Conservation (phyloP, 495 filamentous ascomycete species). For the Penicillium longicatenatum region DNA sequence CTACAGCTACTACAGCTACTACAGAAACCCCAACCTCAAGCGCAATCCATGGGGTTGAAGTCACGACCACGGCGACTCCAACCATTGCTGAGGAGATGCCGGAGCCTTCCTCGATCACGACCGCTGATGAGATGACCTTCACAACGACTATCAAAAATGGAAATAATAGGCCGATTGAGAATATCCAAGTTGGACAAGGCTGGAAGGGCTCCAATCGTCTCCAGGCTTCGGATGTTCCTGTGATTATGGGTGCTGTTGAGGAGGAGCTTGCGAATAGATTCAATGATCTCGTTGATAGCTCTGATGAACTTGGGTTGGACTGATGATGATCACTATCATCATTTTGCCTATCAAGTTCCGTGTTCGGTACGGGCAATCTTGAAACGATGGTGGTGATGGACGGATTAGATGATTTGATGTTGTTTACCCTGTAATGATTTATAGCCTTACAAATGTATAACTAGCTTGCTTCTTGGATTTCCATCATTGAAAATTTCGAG, state of each 20-base stretch:
- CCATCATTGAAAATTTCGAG: too few relatives aligned
- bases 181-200: constrained; percentile 22
- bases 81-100: background rate
- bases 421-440: background rate
- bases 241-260: constrained; percentile 27
- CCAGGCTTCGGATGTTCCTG: constrained; percentile 20
- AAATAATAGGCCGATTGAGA: constrained; percentile 18
- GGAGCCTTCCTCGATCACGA: constrained; percentile 9
- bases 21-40: constrained; percentile 2
- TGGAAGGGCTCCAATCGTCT: constrained; percentile 17
- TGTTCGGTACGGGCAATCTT: background rate
- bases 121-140: constrained; percentile 1
- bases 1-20: background rate
- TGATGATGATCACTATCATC: background rate
- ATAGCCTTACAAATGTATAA: background rate
- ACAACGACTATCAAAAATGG: constrained; percentile 19
- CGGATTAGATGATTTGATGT: background rate
- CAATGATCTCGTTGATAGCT: constrained; percentile 30
- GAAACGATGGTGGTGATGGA: background rate
- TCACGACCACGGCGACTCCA: constrained; percentile 4
- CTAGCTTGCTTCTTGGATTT: background rate
- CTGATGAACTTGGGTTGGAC: constrained; percentile 30
- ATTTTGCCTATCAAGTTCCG: background rate
- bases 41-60: constrained; percentile 2
- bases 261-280: constrained; percentile 22